phyloP scores from a whole-genome alignment of 2,329 filamentous ascomycete species.

The Sclerotiophoma versabilis region DNA sequence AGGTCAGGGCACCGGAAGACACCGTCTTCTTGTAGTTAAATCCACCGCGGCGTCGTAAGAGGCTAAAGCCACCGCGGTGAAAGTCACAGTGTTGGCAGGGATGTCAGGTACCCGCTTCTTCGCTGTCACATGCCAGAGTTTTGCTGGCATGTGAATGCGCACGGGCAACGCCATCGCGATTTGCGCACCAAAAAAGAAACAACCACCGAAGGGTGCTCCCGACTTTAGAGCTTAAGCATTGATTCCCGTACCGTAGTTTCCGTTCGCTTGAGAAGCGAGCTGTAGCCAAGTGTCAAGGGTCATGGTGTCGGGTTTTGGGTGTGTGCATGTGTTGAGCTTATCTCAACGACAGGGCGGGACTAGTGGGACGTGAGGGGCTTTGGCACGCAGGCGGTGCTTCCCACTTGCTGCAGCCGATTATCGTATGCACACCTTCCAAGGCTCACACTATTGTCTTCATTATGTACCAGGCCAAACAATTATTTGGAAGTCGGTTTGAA shows the following conservation, averaged over 20 bases:
- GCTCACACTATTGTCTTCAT: background rate
- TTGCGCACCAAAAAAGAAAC: slow-evolving; percentile 12
- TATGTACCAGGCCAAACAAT: background rate
- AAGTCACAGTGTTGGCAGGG: slow-evolving; percentile 6
- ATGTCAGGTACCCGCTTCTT: slow-evolving; percentile 13
- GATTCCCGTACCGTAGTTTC: slow-evolving; percentile 22
- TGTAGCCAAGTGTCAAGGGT: slow-evolving; percentile 18
- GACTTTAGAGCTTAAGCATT: slow-evolving; percentile 19
- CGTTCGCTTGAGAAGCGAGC: slow-evolving; percentile 21
- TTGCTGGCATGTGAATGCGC: slow-evolving; percentile 18
- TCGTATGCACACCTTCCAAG: background rate
- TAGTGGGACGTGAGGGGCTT: slow-evolving; percentile 9
- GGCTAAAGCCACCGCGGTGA: slow-evolving; percentile 20
- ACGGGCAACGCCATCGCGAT: slow-evolving; percentile 18
- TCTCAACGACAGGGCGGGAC: slow-evolving; percentile 11
- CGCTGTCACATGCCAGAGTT: slow-evolving; percentile 16
- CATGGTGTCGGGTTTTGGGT: slow-evolving; percentile 16
- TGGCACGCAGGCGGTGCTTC: slow-evolving; percentile 4
- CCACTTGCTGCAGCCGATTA: background rate
- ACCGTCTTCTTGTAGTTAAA: slow-evolving; percentile 18
- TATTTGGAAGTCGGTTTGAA: background rate
- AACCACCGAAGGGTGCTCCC: slow-evolving; percentile 14
- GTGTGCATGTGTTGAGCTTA: slow-evolving; percentile 23
- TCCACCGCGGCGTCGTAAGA: slow-evolving; percentile 12
- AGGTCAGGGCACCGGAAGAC: slow-evolving; percentile 1